Evolutionary conservation across 371 early-diverging fungal species (phyloP).

Genomic region (Cokeromyces recurvatus): DNA sequence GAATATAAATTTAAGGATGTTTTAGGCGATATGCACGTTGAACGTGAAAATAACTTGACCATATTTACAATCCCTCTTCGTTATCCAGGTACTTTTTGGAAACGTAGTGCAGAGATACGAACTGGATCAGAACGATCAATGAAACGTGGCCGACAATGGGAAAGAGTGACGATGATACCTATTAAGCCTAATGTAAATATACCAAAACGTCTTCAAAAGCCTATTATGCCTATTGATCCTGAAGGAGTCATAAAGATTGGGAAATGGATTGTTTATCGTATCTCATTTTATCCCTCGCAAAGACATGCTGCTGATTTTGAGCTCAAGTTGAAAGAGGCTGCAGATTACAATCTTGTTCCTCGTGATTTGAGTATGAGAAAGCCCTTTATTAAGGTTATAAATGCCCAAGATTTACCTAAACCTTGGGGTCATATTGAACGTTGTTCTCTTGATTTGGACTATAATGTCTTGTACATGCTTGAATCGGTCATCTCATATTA

Average conservation of each 20-base stretch:
- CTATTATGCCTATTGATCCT: slow-evolving; percentile 15
- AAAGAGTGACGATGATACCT: slow-evolving; percentile 26
- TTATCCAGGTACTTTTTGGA: slow-evolving; percentile 31
- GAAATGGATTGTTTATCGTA: slow-evolving; percentile 33
- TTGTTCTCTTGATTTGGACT: slow-evolving; percentile 9
- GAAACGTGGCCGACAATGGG: slow-evolving; percentile 13
- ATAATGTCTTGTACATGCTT: slow-evolving; percentile 44
- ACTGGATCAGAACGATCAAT: neutral
- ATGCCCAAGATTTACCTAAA: slow-evolving; percentile 1
- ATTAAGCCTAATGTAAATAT: neutral
- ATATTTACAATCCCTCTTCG: slow-evolving; percentile 27
- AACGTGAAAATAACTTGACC: slow-evolving; percentile 5
- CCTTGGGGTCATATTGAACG: slow-evolving; percentile 24
- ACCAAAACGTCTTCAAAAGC: neutral
- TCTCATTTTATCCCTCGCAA: slow-evolving; percentile 13
- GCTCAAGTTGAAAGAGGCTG: slow-evolving; percentile 23
- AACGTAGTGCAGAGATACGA: slow-evolving; percentile 4
- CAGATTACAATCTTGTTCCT: slow-evolving; percentile 40
- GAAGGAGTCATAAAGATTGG: slow-evolving; percentile 21
- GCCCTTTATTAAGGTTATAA: slow-evolving; percentile 1
- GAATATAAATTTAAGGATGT: slow-evolving; percentile 35
- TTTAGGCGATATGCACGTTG: slow-evolving; percentile 15
- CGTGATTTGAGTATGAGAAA: slow-evolving; percentile 1
- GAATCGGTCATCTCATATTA: slow-evolving; percentile 39
- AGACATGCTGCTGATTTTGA: slow-evolving; percentile 5